Base-by-base conservation (phyloP, 2,329 filamentous ascomycete species). In the Fusarium tjaetaba region DNA sequence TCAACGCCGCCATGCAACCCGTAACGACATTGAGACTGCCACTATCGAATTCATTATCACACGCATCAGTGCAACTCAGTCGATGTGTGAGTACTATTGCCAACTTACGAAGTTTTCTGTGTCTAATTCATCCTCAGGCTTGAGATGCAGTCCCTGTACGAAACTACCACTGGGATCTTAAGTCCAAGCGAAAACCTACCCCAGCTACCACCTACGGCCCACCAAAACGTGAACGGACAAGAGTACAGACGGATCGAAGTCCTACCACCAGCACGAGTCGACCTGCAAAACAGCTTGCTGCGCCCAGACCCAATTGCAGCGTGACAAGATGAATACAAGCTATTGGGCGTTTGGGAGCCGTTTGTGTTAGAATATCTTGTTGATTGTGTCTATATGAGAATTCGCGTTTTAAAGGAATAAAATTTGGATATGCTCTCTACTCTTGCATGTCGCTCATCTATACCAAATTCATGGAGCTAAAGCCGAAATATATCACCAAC, bases 131-230 rank as follows among this genome's bases (percentile, higher is more conserved):
- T 41, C 22, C 39, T 8, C 22, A 41, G 34, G 8, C 2, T 36
- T 36, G 16, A 36, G 16, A 18, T 36, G 16, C 34, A 36, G 16
- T 36, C 34, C 34, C 1, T 36, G 0, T 1, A 36, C 2, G 34
- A 36, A 36, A 18, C 34, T 1, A 2, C 34, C 0, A n/a, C 3
- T 0, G 16, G 4, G 5, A 5, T 15, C 11, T 11, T n/a, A 4
- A 10, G 11, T 5, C 8, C 10, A 16, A 22, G 22, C 6, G 10
- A 41, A 10, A 28, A 4, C 7, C n/a, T 26, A 11, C 55, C 22
- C 20, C 43, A n/a, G 7, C 16, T 43, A 0, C 42, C 57, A 22
- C 45, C 39, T 28, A 4, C 8, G 7, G 22, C 11, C 5, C 24
- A 16, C 11, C 34, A n/a, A n/a, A n/a, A n/a, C n/a, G n/a, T n/a